These are phyloP conservation scores for Phlebiopsis gigantea DNA, from an alignment of 768 basidiomycete species.

Conservation along the genomic window DNA sequence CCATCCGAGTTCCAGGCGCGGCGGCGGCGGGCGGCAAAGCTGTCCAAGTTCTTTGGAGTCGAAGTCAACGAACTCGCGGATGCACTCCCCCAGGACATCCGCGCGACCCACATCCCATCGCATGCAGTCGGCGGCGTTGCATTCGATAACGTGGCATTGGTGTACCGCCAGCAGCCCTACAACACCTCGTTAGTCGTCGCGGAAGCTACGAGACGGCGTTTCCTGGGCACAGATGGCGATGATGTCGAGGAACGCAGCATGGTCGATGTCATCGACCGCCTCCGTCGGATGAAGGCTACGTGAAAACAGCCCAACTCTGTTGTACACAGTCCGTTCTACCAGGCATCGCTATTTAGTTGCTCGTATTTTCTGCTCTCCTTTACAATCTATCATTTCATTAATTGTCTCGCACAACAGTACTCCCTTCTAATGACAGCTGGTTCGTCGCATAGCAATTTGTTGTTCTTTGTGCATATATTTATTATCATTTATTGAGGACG, in stretches of 20 bases:
- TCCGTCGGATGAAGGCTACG: conserved; percentile 10
- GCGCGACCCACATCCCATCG: background rate
- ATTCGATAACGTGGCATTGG: background rate
- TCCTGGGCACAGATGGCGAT: conserved; percentile 1
- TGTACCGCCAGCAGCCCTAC: conserved; percentile 1
- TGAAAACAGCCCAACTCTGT: no score
- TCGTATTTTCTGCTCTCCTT: background rate
- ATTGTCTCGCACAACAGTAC: background rate
- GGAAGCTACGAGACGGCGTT: conserved; percentile 7
- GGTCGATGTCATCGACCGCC: conserved; percentile 13
- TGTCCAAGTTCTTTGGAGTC: conserved; percentile 55
- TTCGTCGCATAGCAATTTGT: background rate
- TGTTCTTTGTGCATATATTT: background rate
- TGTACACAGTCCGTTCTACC: no score
- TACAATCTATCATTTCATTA: background rate
- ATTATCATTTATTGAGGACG: background rate
- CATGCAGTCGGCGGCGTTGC: background rate
- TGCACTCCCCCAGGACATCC: conserved; percentile 14
- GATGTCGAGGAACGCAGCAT: conserved; percentile 13
- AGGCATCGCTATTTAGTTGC: no score
- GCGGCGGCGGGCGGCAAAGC: conserved; percentile 31
- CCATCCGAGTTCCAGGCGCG: conserved; percentile 13
- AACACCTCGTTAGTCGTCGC: background rate
- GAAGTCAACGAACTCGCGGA: conserved; percentile 38
- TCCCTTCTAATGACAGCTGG: background rate